phyloP scores from a whole-genome alignment of 768 basidiomycete species.

The Lactarius sp. region DNA sequence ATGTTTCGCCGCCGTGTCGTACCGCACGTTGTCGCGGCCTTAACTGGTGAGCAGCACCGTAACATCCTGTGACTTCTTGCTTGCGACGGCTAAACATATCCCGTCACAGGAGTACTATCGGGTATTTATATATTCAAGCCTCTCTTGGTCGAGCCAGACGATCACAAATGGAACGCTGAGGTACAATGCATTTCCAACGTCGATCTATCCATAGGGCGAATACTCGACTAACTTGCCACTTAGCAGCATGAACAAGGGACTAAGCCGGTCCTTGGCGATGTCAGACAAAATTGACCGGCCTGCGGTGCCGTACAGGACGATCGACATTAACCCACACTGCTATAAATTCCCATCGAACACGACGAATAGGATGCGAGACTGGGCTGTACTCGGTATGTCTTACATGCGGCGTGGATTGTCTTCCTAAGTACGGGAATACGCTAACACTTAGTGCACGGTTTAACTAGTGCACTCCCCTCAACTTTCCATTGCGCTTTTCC shows the following conservation, averaged over 20 bases:
- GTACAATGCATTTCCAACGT: background rate
- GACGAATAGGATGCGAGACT: background rate
- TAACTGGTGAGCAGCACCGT: constrained; percentile 43
- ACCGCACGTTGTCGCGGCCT: constrained; percentile 36
- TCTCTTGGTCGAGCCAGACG: background rate
- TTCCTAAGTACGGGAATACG: background rate
- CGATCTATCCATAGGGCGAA: background rate
- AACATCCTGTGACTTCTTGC: background rate
- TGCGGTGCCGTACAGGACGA: background rate
- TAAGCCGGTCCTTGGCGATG: background rate
- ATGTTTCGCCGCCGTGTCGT: constrained; percentile 15
- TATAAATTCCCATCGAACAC: background rate
- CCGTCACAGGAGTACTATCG: constrained; percentile 15
- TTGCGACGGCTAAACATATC: background rate
- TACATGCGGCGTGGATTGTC: background rate
- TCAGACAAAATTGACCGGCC: background rate
- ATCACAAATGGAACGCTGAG: background rate
- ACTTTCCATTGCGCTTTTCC: background rate
- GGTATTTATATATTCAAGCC: constrained; percentile 22
- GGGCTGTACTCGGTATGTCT: background rate
- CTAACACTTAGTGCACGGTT: background rate
- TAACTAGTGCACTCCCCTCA: background rate
- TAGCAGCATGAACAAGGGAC: background rate
- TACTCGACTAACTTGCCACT: background rate
- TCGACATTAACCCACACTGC: background rate